Evolutionary conservation across 768 basidiomycete species (phyloP).

Genomic region (Pholiota molesta): DNA sequence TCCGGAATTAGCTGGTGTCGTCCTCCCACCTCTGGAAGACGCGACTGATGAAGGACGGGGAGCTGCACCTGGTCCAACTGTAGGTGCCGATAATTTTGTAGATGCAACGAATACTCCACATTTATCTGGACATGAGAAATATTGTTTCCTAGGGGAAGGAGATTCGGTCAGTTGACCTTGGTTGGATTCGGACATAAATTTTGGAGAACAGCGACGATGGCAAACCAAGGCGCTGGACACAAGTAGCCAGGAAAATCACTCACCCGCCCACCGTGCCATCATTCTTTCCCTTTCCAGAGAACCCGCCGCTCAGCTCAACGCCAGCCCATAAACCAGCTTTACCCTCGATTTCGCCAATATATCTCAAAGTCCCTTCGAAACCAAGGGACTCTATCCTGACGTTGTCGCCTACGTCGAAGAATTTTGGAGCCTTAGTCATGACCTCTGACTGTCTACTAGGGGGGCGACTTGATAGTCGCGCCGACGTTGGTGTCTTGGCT

Average conservation of each 20-base stretch:
- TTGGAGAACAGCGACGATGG: neutral
- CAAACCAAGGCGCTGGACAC: neutral
- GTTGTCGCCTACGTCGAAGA: conserved; percentile 75
- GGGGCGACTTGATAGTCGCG: conserved; percentile 48
- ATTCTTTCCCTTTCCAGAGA: conserved; percentile 93
- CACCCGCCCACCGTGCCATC: conserved; percentile 89
- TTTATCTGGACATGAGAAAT: conserved; percentile 82
- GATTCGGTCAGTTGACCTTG: conserved; percentile 5
- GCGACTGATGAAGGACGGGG: conserved; percentile 78
- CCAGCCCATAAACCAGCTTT: conserved; percentile 94
- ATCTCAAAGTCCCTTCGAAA: conserved; percentile 82
- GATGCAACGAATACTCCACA: conserved; percentile 92
- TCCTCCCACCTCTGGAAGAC: conserved; percentile 65
- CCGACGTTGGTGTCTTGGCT: conserved; percentile 55
- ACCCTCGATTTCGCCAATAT: conserved; percentile 83
- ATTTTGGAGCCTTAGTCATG: conserved; percentile 45
- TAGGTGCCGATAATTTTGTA: conserved; percentile 79
- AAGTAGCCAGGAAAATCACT: conserved; percentile 35
- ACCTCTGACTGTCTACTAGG: conserved; percentile 70
- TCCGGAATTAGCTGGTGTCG: conserved; percentile 60
- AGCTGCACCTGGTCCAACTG: conserved; percentile 55
- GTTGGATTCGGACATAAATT: neutral
- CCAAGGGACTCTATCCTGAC: conserved; percentile 89
- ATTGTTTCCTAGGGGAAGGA: conserved; percentile 58
- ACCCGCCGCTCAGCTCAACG: conserved; percentile 85